Evolutionary conservation across 2,329 filamentous ascomycete genomes (phyloP), one percentile per base, ranked within the genome.

Genomic region (Metarhizium robertsii): DNA sequence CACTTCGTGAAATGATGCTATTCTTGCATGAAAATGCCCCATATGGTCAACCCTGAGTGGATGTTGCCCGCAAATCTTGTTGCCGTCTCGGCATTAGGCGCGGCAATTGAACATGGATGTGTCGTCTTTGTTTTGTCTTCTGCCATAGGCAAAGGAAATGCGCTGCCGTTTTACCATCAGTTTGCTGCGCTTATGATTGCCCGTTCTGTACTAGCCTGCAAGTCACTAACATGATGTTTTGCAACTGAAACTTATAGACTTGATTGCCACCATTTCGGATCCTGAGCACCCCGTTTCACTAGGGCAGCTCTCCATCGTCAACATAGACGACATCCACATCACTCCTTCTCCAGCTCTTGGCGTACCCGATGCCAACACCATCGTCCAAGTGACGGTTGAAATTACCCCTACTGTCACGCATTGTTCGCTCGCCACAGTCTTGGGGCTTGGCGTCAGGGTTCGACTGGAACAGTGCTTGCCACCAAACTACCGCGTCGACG

Each of bases 371-470:
- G 71, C 75, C 16, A 73, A 76, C 73, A 84, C 66, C 67, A 81
- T 80, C 75, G 91, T 76, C 73, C 86, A 77, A 43, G 90, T 97
- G 40, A 80, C 86, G 3, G 90, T 99, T 47, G 83, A 95, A 65
- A 87, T 99, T 62, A 99, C 94, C 11, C 94, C 94, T 10, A 99
- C 94, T 30, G 94, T 97, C 66, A 95, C 92, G 16, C 94, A 97
- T 72, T 99, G 94, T 76, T 95, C 90, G 52, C 81, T 99, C 45
- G 94, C 94, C 36, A 99, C 94, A 0, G 91, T 99, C 58, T 96
- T 99, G 65, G 94, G 94, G 0, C 79, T 99, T 16, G 94, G 92
- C 14, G 90, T 99, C 25, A 84, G 94, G 48, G 92, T 96, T 46
- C 84, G 94, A 29, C 79, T 99, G 29, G 92, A 97, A 73, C 88